Evolutionary conservation across 2,329 filamentous ascomycete species (phyloP), one percentile per base, ranked within the genome.

Genomic region (Microsporum canis): DNA sequence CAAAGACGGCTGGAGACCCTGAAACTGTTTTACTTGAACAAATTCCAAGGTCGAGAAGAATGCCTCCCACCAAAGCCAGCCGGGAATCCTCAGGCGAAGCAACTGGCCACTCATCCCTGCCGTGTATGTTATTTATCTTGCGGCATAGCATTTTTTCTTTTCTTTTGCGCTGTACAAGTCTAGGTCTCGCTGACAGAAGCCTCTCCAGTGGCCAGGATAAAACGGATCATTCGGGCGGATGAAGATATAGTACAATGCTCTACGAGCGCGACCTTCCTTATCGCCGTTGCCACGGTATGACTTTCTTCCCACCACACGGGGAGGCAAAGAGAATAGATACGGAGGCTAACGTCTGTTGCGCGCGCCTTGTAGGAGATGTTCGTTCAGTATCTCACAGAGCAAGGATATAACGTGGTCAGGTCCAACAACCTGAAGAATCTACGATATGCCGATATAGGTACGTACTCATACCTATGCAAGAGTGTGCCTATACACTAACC

Each of bases 361-460:
- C 17, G 53, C 53, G 59, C 56, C 66, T 51, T 64, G 17, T 61
- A 91, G 87, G 94, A 99, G 76, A 86, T 96, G 82, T 97, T 99
- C 77, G 87, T 99, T 66, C 90, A 96, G 73, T 88, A 97, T 73
- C 83, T 99, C 31, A 86, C 91, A 23, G 83, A 88, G 64, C 88
- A 95, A 72, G 87, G 88, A 31, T 86, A 95, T 72, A 91, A 88
- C 69, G 88, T 95, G 69, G 88, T 91, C 68, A 95, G 94, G 71
- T 83, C 91, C 0, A 94, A 97, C n/a, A 97, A 73, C 92, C 92
- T 94, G 61, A 85, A 91, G 63, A 96, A 95, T 70, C 88, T 99
- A 64, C 94, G 97, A 73, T 99, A 99, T 78, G 89, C 89, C 71
- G 94, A 99, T 74, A 82, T 99, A 47, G 87, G 88, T 91, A 78